Base-by-base conservation (phyloP, 2,329 filamentous ascomycete species). In the Curvularia eragrostidis region DNA sequence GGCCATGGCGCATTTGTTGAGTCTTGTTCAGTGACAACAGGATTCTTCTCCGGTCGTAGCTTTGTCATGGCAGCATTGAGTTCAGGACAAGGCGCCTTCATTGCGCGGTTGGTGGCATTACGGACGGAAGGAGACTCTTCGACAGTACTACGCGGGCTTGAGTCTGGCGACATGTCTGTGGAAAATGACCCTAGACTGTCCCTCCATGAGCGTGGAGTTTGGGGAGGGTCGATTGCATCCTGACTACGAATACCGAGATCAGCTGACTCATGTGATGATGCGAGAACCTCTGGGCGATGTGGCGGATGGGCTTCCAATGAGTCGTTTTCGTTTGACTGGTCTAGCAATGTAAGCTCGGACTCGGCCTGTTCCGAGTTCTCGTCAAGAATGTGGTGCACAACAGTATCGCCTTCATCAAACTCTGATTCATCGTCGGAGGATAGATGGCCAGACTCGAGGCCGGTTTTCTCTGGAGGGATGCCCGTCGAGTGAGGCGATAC, bases 41-140 rank as follows among this genome's bases (percentile, higher is more conserved):
- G 76, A 7, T 38, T 63, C 49, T 70, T 69, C 13, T 39, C 57
- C 1, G 63, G 55, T 12, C 75, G 75, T 26, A 76, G 75, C 61
- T 81, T 81, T 13, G 63, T 56, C 75, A 81, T 80, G 12, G 75
- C 72, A 7, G 75, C 75, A 56, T 81, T 81, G 10, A 81, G 69
- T n/a, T 78, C 77, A 12, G 78, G 77, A 8, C 68, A 69, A 21
- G 75, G 68, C 48, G 56, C 65, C 62, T 65, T 72, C 24, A 68
- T 61, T 26, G 56, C 56, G 23, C 70, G 69, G 32, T 70, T 70
- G 39, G 67, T 62, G 36, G 64, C 50, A 38, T 68, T 70, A 30
- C 75, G 73, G 1, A 74, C 56, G 4, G 74, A 77, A 15, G 76
- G 76, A 0, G 77, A 78, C 18, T 77, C 74, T 28, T 76, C 72